Evolutionary conservation across 805 yeast genomes (phyloP), one percentile per base, ranked within the genome.

Genomic region (Candida pini): DNA sequence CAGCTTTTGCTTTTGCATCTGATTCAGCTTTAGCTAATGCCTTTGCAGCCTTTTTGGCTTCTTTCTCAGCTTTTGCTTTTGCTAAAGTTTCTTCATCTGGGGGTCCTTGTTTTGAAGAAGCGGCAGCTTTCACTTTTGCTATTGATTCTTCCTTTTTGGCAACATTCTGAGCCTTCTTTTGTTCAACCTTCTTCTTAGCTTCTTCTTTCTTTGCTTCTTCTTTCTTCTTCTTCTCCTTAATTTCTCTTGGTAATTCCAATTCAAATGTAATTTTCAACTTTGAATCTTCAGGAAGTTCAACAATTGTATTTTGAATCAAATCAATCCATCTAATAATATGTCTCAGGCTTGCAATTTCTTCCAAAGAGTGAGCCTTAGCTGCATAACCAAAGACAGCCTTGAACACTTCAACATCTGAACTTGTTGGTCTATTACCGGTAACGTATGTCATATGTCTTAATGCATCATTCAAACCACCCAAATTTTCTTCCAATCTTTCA

Each of bases 241-340:
- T 47, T 44, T 60, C 66, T 69, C 79, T 79, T 47, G 96, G 85
- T 32, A 86, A 65, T 43, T 69, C 78, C 28, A 77, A 64, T 47
- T 77, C 73, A 45, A 65, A 63, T 54, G 86, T 77, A 31, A 89
- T 58, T 29, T 45, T 54, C 43, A 84, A 54, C 49, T 76, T 68
- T 33, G 74, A 72, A n/a, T 59, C 69, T 39, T 63, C 71, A 34
- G 75, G 69, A 22, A 80, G 73, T 5, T 69, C 69, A 14, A 52
- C 48, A 31, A 52, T 39, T 22, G 78, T 64, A 53, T 79, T 75
- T 66, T 92, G 97, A 40, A 92, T 63, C 48, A 85, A 73, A 51
- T 89, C 97, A 17, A 77, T 75, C 97, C 97, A 92, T 72, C 98
- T 82, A 41, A 87, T 63, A 39, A 90, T 69, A 62, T 90, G 97